phyloP scores from a whole-genome alignment of 805 yeast species.

The Metschnikowia vanudenii region DNA sequence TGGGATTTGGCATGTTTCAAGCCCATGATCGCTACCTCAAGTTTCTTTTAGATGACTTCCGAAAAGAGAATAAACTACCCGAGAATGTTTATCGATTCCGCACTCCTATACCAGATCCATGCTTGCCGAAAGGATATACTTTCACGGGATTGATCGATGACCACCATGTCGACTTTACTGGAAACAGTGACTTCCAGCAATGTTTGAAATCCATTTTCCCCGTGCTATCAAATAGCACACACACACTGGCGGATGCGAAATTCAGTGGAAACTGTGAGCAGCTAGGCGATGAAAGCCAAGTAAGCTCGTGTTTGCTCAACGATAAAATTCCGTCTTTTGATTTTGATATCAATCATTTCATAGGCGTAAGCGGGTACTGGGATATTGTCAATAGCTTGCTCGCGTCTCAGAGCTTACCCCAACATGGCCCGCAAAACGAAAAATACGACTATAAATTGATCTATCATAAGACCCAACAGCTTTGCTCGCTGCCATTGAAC shows the following conservation, averaged over 20 bases:
- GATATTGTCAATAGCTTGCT: conserved; percentile 53
- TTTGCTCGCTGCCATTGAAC: conserved; percentile 47
- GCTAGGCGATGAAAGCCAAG: conserved; percentile 29
- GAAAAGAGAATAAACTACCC: conserved; percentile 17
- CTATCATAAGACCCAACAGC: conserved; percentile 42
- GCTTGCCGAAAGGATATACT: conserved; percentile 50
- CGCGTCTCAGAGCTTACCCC: conserved; percentile 19
- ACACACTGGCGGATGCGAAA: conserved; percentile 21
- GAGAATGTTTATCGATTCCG: conserved; percentile 18
- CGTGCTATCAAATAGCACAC: conserved; percentile 36
- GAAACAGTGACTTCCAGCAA: conserved; percentile 49
- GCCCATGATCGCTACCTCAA: conserved; percentile 49
- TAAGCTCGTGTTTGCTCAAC: conserved; percentile 49
- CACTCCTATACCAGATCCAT: conserved; percentile 50
- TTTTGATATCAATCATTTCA: conserved; percentile 53
- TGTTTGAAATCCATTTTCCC: conserved; percentile 51
- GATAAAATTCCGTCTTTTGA: conserved; percentile 57
- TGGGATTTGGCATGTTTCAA: conserved; percentile 61
- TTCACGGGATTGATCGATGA: conserved; percentile 25
- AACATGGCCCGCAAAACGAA: conserved; percentile 22
- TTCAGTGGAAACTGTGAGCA: conserved; percentile 31
- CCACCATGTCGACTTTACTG: conserved; percentile 40
- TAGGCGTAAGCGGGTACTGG: conserved; percentile 71
- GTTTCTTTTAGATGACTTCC: conserved; percentile 27
- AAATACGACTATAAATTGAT: conserved; percentile 47